Evolutionary conservation across 352 stramenopile genomes (phyloP), one percentile per base, ranked within the genome.

Genomic region (Phytophthora cactorum): DNA sequence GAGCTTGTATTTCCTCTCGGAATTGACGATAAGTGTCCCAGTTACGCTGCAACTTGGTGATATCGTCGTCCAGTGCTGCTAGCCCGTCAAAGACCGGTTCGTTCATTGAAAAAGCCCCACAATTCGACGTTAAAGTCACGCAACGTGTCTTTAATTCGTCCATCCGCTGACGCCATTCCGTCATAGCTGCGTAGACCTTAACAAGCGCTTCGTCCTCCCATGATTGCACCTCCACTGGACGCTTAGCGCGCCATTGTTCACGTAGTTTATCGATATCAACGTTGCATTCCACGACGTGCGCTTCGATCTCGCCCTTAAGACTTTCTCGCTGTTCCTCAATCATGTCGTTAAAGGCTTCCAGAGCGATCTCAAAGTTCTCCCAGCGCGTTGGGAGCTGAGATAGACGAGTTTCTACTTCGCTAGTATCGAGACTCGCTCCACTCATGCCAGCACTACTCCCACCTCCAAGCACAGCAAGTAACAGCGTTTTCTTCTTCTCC

Each of bases 311-410:
- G 25, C 77, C 83, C 59, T 98, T 98, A 2, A 98, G 73, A 46
- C 79, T 93, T 59, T 97, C 90, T 1, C 96, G 92, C 51, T 98
- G 92, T 52, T 98, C 92, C 38, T 98, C 90, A 47, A 98, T 95
- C 88, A 99, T 97, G 52, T 98, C 93, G 55, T 98, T 96, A 65
- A 98, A 98, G 31, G 94, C 96, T 59, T 98, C 95, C 0, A 98
- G 78, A 15, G 90, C 88, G 49, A 98, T 89, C 38, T 98, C 95
- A 70, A 98, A 98, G 58, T 97, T 96, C 44, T 98, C 91, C 95
- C 95, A 98, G 0, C 83, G 75, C 1, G 83, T 93, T 15, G 90
- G 90, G 6, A 97, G 70, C 50, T 96, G 86, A 0, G 81, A 69
- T 12, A 96, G 73, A 0, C 88, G 81, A 1, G 74, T 74, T 52